Evolutionary conservation across 768 basidiomycete species (phyloP).

Genomic region (Termitomyces sp.): DNA sequence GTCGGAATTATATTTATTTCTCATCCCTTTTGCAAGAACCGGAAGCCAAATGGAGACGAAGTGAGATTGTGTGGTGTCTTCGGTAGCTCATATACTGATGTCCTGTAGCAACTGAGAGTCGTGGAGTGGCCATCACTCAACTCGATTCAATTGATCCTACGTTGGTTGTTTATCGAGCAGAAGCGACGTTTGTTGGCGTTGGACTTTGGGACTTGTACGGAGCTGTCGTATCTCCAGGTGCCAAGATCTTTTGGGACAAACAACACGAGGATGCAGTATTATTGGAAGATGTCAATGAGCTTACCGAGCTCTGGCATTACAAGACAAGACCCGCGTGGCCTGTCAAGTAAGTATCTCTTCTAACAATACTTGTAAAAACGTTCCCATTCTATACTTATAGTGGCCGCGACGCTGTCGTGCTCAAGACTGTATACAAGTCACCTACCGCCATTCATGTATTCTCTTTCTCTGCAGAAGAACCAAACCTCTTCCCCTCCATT

Average conservation of each 20-base stretch:
- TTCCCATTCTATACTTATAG: conserved; percentile 36
- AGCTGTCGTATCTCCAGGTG: conserved; percentile 83
- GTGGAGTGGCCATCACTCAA: conserved; percentile 92
- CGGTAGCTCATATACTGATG: conserved; percentile 10
- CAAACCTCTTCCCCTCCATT: conserved; percentile 75
- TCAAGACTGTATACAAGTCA: conserved; percentile 97
- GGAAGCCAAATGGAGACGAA: conserved; percentile 94
- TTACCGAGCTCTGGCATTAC: conserved; percentile 92
- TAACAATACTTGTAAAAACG: neutral
- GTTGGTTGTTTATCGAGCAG: conserved; percentile 91
- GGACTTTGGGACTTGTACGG: conserved; percentile 94
- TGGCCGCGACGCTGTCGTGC: conserved; percentile 84
- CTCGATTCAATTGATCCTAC: conserved; percentile 97
- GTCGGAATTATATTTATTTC: conserved; percentile 96
- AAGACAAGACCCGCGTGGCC: conserved; percentile 94
- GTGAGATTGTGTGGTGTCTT: conserved; percentile 33
- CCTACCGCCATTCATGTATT: conserved; percentile 94
- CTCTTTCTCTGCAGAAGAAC: conserved; percentile 90
- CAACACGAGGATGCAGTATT: conserved; percentile 82
- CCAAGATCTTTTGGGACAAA: conserved; percentile 84
- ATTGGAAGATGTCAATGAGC: conserved; percentile 85
- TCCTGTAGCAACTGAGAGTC: conserved; percentile 67
- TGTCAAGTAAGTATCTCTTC: conserved; percentile 63
- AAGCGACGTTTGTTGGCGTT: conserved; percentile 96
- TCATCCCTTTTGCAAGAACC: conserved; percentile 96